Conservation (phyloP, 768 basidiomycete species). For the Lentinula boryana region DNA sequence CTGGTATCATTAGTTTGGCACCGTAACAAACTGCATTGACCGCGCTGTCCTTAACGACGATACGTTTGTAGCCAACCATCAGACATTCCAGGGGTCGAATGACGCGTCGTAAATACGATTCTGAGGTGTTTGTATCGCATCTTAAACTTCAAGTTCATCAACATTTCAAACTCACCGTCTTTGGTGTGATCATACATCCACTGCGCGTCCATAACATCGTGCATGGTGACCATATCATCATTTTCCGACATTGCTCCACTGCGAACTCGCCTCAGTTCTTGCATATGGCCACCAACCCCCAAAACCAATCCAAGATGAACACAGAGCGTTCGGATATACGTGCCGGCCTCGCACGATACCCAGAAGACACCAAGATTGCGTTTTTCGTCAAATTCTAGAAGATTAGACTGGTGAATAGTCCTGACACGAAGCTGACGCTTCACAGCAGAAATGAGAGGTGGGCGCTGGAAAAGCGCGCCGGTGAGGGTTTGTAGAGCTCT, state of each 20-base stretch:
- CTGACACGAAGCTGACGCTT: slow-evolving; percentile 97
- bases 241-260: slow-evolving; percentile 97
- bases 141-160: not conserved
- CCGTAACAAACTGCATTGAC: slow-evolving; percentile 99
- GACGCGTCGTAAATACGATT: slow-evolving; percentile 92
- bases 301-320: slow-evolving; percentile 92
- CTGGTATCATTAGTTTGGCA: slow-evolving; percentile 99
- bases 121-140: slow-evolving; percentile 32
- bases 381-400: slow-evolving; percentile 96
- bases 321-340: slow-evolving; percentile 94
- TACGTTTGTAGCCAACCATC: slow-evolving; percentile 93
- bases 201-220: slow-evolving; percentile 98
- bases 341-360: slow-evolving; percentile 98
- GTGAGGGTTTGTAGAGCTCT: slow-evolving; percentile 95
- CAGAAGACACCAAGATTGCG: slow-evolving; percentile 96
- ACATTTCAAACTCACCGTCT: slow-evolving; percentile 62
- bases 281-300: slow-evolving; percentile 99
- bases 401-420: slow-evolving; percentile 93
- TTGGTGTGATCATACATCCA: slow-evolving; percentile 98
- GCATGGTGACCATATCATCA: slow-evolving; percentile 99
- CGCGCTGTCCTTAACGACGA: slow-evolving; percentile 98
- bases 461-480: slow-evolving; percentile 97
- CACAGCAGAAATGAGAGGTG: slow-evolving; percentile 97
- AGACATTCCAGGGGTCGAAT: slow-evolving; percentile 93
- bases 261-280: slow-evolving; percentile 91